Evolutionary conservation across 768 basidiomycete species (phyloP), one percentile per base, ranked within the genome.

Genomic region (Lyophyllum decastes): DNA sequence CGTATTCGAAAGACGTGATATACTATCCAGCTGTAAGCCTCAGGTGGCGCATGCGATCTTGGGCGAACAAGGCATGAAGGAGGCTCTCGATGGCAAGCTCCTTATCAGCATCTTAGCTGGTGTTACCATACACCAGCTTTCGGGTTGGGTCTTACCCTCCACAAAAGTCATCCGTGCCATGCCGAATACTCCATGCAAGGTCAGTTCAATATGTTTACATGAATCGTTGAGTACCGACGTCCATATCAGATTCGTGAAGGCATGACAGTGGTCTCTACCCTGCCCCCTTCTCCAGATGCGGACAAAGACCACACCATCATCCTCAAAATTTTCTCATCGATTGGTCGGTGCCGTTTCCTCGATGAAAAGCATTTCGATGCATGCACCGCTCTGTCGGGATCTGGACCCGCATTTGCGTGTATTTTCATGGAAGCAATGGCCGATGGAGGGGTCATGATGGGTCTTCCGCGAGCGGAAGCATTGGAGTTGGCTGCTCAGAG

Each of bases 381-480:
- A 4, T 97, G 94, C 70, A 99, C 97, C 0, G 97, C 97, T 11
- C 81, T 99, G 2, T 94, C 92, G 16, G 97, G 95, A 0, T 94
- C 94, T 7, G 97, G 97, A 0, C 97, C 97, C 38, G 97, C 97
- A 0, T 98, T 99, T 72, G 95, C 94, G 0, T 95, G 94, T 64
- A 87, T 98, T 49, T 94, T 98, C 66, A 80, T 99, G 61, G 97
- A 99, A 72, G 96, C 97, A 0, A 97, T 99, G 95, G 90, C 94
- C 1, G 97, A 98, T 71, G 97, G 97, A 25, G 97, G 95, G 44
- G 97, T 98, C 46, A 98, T 99, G 96, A 98, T 98, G 97, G 97
- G 97, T 27, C 75, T 99, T 51, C 97, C 97, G 2, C 80, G 97
- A 60, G 84, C 87, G 1, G 97, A 98, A 72, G 95, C 97, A 4